Base-by-base conservation (phyloP, 2,329 filamentous ascomycete species). In the Hypoxylon sp. region DNA sequence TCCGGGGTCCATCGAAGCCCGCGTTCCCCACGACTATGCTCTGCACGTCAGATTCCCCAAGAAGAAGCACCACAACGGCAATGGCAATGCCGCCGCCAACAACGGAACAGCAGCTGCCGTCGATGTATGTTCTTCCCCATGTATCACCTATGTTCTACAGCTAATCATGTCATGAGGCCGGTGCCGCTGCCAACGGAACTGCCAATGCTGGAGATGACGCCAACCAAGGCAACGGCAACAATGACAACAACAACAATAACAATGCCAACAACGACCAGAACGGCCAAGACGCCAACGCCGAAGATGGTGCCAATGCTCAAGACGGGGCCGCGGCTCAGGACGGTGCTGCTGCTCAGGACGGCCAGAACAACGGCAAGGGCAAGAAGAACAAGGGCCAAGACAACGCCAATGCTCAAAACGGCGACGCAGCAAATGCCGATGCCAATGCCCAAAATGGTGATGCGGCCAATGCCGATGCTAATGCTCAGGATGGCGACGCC, bases 11-110 rank as follows among this genome's bases (percentile, higher is more conserved):
- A 2, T 74, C 26, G 42, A 69, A 31, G 33, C 65, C 58, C 73
- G 74, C 17, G 29, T 24, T 35, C 53, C 65, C 11, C 55, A 63
- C 13, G 60, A 62, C 14, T 42, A 51, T 22, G 74, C 68, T 37
- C 63, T 75, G 1, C 48, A 73, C n/a, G 62, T 74, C 19, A 69
- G 71, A 19, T 61, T 65, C 42, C 66, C 71, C 52, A 74, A 65
- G 58, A 67, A 61, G 58, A 63, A 63, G 37, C 58, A 65, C 22
- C 24, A 59, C 17, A 47, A 52, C 8, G 35, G 26, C 0, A 17
- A 48, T n/a, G 59, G 35, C 13, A 24, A 13, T 4, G 54, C 29
- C 29, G 59, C 58, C 22, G 64, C 55, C 46, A 52, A 29, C 55
- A 66, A 66, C 37, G 63, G 26, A 48, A 66, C 63, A 22, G 62